Base-by-base conservation (phyloP, 768 basidiomycete species). In the Inosperma sp. region DNA sequence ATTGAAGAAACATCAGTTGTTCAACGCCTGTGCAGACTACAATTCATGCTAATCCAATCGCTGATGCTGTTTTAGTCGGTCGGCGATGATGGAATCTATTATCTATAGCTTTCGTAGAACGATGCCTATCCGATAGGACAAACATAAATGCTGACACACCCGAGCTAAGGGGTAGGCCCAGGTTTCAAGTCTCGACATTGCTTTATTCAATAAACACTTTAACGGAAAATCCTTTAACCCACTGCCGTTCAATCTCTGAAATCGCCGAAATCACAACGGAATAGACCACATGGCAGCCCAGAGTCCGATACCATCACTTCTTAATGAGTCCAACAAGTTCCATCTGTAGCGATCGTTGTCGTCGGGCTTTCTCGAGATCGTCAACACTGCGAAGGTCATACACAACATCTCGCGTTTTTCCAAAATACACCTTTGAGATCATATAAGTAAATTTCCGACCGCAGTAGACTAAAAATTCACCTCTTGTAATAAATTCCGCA, bases 11-110 rank as follows among this genome's bases (percentile, higher is more conserved):
- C n/a, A n/a, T n/a, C n/a, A n/a, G n/a, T n/a, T n/a, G n/a, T n/a
- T 52, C 52, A 55, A 26, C 22, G 16, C 46, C 17, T 23, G 14
- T 13, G 33, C 63, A 91, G 88, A 72, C 89, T 30, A 86, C 88
- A 13, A 88, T 97, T 22, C 95, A 98, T 65, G 86, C 94, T 21
- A 98, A 98, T 66, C 95, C 95, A 13, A 83, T 97, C 53, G 95
- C 95, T 26, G 91, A 96, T 60, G 82, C 85, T 7, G 68, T 71
- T 53, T 64, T 83, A 21, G 62, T 67, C 16, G 66, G 66, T 16
- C 56, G 64, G 56, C 64, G 68, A 62, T 72, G 48, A 45, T 25
- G 27, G 41, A 23, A 10, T 25, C 17, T 25, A 43, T 51, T 30
- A 22, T 41, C 43, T 23, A 19, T 45, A 21, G n/a, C n/a, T n/a